Conservation (phyloP, 2,329 filamentous ascomycete species). For the Ophiostoma triangulosporum region DNA sequence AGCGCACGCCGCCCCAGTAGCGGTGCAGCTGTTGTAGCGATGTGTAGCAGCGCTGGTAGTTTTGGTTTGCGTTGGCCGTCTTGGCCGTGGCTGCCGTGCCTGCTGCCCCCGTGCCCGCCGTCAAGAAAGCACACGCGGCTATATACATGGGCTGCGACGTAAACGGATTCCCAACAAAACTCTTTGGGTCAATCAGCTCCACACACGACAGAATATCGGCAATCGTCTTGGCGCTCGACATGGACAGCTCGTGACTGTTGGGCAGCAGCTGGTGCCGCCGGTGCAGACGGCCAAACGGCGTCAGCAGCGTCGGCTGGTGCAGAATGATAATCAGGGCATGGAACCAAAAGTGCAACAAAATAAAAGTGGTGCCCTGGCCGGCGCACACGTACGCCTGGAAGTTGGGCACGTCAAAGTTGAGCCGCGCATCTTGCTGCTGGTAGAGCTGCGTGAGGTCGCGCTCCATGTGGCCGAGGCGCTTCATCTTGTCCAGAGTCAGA, state of each 20-base stretch:
- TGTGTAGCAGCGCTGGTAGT: constrained; percentile 78
- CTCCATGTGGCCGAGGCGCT: constrained; percentile 64
- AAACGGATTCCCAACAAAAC: constrained; percentile 78
- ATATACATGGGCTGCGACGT: constrained; percentile 87
- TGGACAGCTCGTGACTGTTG: constrained; percentile 68
- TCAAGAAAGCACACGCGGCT: constrained; percentile 75
- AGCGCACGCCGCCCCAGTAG: constrained; percentile 78
- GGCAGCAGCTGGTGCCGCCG: constrained; percentile 58
- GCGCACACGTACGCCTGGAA: constrained; percentile 73
- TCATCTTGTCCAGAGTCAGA: constrained; percentile 60
- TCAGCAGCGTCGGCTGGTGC: constrained; percentile 70
- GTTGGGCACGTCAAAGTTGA: constrained; percentile 76
- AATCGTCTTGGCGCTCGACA: constrained; percentile 85
- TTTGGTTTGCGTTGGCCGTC: constrained; percentile 70
- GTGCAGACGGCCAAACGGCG: constrained; percentile 50
- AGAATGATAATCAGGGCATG: constrained; percentile 75
- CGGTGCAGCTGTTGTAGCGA: constrained; percentile 66
- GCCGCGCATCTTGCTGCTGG: constrained; percentile 56
- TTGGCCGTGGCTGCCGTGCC: constrained; percentile 40
- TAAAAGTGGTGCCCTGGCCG: constrained; percentile 75
- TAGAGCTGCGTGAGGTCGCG: constrained; percentile 59
- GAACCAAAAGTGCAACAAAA: constrained; percentile 80
- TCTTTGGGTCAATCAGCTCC: constrained; percentile 72
- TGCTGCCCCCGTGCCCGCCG: too few relatives aligned
- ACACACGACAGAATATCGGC: constrained; percentile 80